phyloP scores from a whole-genome alignment of 2,329 filamentous ascomycete species.

The Hymenoscyphus scutula region DNA sequence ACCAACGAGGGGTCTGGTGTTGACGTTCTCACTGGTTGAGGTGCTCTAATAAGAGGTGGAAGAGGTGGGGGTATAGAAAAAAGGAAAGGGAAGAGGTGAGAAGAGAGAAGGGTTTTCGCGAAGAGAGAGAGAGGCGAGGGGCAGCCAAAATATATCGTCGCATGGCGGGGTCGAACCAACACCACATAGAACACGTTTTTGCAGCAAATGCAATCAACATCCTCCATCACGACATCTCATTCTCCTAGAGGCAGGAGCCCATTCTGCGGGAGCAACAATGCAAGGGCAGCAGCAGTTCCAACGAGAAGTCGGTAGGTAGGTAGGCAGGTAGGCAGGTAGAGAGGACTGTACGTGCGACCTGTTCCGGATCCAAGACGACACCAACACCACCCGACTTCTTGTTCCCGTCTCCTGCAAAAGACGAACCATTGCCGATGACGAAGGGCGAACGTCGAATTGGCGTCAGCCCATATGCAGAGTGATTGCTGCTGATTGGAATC shows the following conservation, averaged over 20 bases:
- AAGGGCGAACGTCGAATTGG: background rate
- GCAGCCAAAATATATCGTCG: background rate
- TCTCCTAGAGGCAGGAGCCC: background rate
- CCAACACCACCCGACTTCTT: background rate
- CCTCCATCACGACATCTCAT: background rate
- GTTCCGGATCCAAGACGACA: too few relatives aligned
- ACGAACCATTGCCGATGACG: background rate
- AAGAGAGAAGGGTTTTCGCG: background rate
- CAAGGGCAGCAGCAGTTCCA: background rate
- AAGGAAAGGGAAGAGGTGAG: background rate
- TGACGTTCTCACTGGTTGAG: background rate
- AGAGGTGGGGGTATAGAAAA: background rate
- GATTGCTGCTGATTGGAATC: too few relatives aligned
- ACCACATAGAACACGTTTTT: background rate
- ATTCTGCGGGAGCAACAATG: background rate
- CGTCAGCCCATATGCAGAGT: background rate
- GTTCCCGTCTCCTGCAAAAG: background rate
- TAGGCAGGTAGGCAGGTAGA: too few relatives aligned
- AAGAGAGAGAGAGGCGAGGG: background rate
- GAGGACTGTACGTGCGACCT: too few relatives aligned
- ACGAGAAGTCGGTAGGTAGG: too few relatives aligned
- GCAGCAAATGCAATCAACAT: background rate
- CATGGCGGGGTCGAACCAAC: background rate
- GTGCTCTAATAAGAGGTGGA: too few relatives aligned
- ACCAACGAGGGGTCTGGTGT: background rate